phyloP scores from a whole-genome alignment of 2,329 filamentous ascomycete genomes.

The Talaromyces piceae region DNA sequence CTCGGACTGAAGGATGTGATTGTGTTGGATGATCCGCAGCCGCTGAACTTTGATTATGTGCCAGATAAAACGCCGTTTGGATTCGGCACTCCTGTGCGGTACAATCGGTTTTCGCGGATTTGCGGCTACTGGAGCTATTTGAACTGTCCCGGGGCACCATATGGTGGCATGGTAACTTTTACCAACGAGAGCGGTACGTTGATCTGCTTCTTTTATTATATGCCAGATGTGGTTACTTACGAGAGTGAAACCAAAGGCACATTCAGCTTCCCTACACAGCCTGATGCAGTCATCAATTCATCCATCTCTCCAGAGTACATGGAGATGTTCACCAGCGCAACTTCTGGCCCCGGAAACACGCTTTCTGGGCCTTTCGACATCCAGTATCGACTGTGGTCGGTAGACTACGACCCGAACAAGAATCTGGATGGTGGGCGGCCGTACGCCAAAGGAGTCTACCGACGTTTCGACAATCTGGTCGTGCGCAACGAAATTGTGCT shows the following conservation, averaged over 20 bases:
- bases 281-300: not conserved
- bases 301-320: not conserved
- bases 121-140: not conserved
- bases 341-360: not conserved
- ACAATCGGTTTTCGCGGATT: not conserved
- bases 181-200: not conserved
- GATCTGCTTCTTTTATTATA: not conserved
- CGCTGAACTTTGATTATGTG: not conserved
- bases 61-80: not conserved
- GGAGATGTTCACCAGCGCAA: constrained; percentile 1
- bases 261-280: not conserved
- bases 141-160: not conserved
- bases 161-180: not conserved
- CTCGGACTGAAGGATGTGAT: not conserved
- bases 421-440: constrained; percentile 24
- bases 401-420: not conserved
- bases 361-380: not conserved
- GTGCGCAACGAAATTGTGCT: constrained; percentile 26
- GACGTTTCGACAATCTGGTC: constrained; percentile 24
- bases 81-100: not conserved
- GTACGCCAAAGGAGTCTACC: constrained; percentile 24
- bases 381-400: not conserved
- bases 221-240: no score
- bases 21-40: not conserved
- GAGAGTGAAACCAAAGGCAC: not conserved